phyloP scores from a whole-genome alignment of 169 alveolate genomes.

The Cryptosporidium parvum region DNA sequence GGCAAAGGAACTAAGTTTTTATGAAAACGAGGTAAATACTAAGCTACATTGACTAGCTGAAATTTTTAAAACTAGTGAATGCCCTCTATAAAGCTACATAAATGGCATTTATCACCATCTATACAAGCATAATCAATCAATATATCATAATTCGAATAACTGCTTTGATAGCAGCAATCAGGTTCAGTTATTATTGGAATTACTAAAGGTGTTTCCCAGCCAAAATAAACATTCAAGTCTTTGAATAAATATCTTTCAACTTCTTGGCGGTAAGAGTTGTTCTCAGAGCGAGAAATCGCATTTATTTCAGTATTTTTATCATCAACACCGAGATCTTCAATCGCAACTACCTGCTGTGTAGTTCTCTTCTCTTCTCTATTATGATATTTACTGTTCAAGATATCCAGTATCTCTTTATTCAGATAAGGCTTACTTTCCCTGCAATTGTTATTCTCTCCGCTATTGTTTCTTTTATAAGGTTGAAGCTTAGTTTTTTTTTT shows the following conservation, averaged over 20 bases:
- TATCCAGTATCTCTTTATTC: conserved; percentile 4
- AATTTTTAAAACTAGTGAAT: background rate
- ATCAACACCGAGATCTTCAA: background rate
- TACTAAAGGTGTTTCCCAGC: background rate
- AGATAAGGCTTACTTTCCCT: background rate
- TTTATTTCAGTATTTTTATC: background rate
- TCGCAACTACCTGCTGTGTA: conserved; percentile 8
- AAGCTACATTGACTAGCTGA: background rate
- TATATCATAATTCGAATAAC: background rate
- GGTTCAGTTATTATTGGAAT: background rate
- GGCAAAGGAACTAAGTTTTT: conserved; percentile 56
- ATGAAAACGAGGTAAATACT: conserved; percentile 3
- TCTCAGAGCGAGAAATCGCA: background rate
- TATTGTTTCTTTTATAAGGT: background rate
- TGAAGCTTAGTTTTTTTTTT: background rate
- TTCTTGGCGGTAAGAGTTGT: background rate
- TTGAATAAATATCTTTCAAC: background rate
- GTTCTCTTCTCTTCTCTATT: conserved; percentile 4
- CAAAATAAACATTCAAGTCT: background rate
- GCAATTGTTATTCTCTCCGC: background rate
- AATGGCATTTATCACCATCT: background rate
- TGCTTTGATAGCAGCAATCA: background rate
- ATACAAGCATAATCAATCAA: background rate
- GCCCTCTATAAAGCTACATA: background rate
- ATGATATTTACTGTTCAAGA: background rate